Percentiles rank a stretch among this genome's conserved stretches.
Conservation (phyloP, 257 asterid genomes). For the Phtheirospermum japonicum region DNA sequence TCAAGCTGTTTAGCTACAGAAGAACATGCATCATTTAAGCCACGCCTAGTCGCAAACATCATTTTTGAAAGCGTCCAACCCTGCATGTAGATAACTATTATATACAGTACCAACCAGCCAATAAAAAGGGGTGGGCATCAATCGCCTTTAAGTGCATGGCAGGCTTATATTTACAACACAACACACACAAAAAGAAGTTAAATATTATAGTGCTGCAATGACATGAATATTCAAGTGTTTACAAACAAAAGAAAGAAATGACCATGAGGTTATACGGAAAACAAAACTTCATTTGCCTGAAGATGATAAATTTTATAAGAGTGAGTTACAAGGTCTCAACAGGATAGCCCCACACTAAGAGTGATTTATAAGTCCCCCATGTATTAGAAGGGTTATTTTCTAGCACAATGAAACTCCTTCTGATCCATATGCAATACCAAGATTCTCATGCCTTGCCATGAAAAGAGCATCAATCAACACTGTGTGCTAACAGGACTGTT, state of each 20-base stretch:
- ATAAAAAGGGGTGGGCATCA: constrained; percentile 6
- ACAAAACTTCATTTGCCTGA: constrained; percentile 9
- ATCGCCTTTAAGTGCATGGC: not conserved
- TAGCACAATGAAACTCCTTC: not conserved
- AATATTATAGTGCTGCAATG: not conserved
- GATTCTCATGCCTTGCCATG: constrained; percentile 21
- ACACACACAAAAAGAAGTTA: not conserved
- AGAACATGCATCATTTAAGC: constrained; percentile 78
- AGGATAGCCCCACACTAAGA: not conserved
- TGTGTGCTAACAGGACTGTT: not conserved
- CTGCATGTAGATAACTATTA: constrained; percentile 42
- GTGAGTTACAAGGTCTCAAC: not conserved
- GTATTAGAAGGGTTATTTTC: not conserved
- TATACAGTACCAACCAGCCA: constrained; percentile 21
- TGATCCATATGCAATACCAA: constrained; percentile 16
- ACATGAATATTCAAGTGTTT: constrained; percentile 6
- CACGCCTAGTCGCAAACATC: constrained; percentile 93
- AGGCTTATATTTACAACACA: not conserved
- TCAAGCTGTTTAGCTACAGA: constrained; percentile 82
- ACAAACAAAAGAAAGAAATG: not conserved
- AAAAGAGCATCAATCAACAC: constrained; percentile 14
- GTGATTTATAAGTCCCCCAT: not conserved
- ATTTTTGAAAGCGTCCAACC: constrained; percentile 85
- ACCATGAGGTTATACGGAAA: too few relatives aligned
- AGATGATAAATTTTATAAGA: constrained; percentile 2